phyloP scores from a whole-genome alignment of 2,329 filamentous ascomycete species.

The Claviceps citrina region DNA sequence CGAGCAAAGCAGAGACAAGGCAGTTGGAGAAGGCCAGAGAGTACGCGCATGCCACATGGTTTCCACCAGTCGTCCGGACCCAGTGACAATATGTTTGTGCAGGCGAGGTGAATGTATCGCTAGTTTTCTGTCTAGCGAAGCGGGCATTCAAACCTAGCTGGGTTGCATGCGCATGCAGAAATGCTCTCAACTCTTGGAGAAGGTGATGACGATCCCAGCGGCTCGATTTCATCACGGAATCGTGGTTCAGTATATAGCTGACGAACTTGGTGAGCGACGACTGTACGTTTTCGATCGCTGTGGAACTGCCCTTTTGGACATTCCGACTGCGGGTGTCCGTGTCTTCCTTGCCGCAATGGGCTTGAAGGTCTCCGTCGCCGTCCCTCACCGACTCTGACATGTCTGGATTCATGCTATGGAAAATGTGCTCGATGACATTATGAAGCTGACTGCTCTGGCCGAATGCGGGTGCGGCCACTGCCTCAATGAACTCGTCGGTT shows the following conservation, averaged over 20 bases:
- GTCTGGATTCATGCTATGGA: not conserved
- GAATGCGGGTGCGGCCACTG: slow-evolving; percentile 2
- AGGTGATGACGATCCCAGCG: not conserved
- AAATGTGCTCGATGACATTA: not conserved
- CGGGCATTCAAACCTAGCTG: slow-evolving; percentile 2
- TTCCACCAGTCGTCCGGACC: slow-evolving; percentile 7
- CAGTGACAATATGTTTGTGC: slow-evolving; percentile 7
- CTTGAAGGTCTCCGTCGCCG: too few species aligned
- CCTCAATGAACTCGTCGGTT: slow-evolving; percentile 8
- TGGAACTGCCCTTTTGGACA: not conserved
- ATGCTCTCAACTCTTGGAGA: not conserved
- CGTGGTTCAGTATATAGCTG: not conserved
- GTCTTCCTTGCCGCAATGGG: not conserved
- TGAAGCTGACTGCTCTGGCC: not conserved
- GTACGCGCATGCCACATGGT: slow-evolving; percentile 8
- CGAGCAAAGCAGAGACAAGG: slow-evolving; percentile 5
- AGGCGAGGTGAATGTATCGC: not conserved
- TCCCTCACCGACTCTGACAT: not conserved
- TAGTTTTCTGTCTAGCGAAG: not conserved
- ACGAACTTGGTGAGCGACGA: not conserved
- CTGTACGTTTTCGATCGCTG: not conserved
- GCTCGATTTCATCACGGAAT: not conserved
- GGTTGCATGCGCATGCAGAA: slow-evolving; percentile 1
- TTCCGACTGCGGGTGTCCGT: not conserved
- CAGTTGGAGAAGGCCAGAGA: slow-evolving; percentile 9